A percentile compares a stretch with the other conserved stretches of the same genome.
phyloP scores from a whole-genome alignment of 305 asterid species.

The Fraxinus baroniana region DNA sequence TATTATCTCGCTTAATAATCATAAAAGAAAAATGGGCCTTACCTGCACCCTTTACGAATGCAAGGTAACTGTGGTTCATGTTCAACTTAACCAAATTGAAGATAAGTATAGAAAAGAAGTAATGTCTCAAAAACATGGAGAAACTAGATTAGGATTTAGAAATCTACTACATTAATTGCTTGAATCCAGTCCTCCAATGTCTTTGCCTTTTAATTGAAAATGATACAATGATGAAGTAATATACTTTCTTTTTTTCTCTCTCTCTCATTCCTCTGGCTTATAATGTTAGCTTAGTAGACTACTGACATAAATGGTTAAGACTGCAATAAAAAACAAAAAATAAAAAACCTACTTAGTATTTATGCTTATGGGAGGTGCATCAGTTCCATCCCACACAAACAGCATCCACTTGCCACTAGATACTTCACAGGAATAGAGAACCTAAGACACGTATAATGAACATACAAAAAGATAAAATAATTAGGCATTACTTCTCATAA shows the following conservation, averaged over 20 bases:
- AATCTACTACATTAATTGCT: background rate
- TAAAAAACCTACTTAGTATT: constrained; percentile 6
- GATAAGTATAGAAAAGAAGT: background rate
- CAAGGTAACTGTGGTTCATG: background rate
- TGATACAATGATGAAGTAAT: too few species aligned
- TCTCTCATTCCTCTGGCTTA: too few species aligned
- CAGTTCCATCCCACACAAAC: constrained; percentile 38
- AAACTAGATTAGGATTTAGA: background rate
- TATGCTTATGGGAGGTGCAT: constrained; percentile 26
- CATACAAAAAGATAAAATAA: background rate
- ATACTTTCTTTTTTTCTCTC: too few species aligned
- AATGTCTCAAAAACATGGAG: background rate
- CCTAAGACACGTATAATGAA: constrained; percentile 10
- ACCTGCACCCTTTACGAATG: background rate
- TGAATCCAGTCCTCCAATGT: background rate
- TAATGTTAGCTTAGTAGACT: background rate
- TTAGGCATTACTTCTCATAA: background rate
- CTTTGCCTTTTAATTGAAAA: background rate
- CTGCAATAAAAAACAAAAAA: background rate
- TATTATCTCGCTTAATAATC: background rate
- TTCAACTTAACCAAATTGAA: background rate
- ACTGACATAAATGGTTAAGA: background rate
- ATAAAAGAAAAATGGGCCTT: background rate
- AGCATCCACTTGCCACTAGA: constrained; percentile 28
- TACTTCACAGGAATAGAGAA: constrained; percentile 24